Evolutionary conservation across 352 stramenopile genomes (phyloP), one percentile per base, ranked within the genome.

Genomic region (Globisporangium orthogonon): DNA sequence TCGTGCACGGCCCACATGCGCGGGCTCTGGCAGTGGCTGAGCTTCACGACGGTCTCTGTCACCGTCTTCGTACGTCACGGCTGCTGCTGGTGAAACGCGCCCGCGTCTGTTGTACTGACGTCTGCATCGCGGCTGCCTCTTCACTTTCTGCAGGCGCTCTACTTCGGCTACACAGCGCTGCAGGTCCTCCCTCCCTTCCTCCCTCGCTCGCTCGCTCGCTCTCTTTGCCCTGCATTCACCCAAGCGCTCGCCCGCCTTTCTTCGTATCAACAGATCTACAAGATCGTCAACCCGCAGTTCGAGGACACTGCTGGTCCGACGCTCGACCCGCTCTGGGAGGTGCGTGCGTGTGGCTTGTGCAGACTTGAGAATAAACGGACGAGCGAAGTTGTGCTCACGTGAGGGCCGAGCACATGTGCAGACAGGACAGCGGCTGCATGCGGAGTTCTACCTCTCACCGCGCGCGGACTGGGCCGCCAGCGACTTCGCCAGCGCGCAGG

Each of bases 231-330:
- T 29, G 29, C 11, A n/a, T 23, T n/a, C 47, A 52, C 41, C 23
- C 23, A 23, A 23, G 23, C 23, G 23, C 23, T 4, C 11, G 7
- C 46, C 13, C 2, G 0, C 29, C 3, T 41, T 43, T 4, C 23
- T 65, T 37, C 39, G 18, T 7, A 18, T n/a, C 10, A 3, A 13
- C 54, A 91, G 81, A 64, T 91, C 53, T 87, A 83, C 64, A 56
- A 59, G 54, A 89, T 91, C 66, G 87, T 89, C 67, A 82, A 86
- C 46, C 82, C 82, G 49, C 67, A 64, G 6, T 91, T 89, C 62
- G 60, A 63, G 2, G 52, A 83, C 50, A 67, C 63, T 1, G 43
- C 62, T 29, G 75, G 71, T 2, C 68, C 59, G 52, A 89, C 75
- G 4, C 58, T 91, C 14, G 74, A 88, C 55, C 77, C 78, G 31